phyloP scores from a whole-genome alignment of 2,329 filamentous ascomycete species.

The Exophiala mesophila region DNA sequence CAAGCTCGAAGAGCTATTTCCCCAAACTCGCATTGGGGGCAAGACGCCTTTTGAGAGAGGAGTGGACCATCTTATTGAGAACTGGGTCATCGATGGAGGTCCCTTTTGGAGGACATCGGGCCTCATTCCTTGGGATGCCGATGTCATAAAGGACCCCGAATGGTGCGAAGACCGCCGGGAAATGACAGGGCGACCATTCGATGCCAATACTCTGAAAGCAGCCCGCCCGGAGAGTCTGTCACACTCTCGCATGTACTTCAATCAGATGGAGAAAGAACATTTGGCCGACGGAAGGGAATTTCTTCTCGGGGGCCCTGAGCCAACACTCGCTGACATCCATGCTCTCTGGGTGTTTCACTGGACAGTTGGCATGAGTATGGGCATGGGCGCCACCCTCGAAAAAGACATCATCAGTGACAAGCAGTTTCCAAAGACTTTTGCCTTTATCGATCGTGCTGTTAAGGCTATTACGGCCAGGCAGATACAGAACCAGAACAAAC shows the following conservation, averaged over 20 bases:
- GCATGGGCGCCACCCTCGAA: slow-evolving; percentile 51
- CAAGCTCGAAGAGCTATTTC: slow-evolving; percentile 57
- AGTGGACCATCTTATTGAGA: slow-evolving; percentile 52
- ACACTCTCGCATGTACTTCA: slow-evolving; percentile 52
- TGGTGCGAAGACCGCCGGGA: slow-evolving; percentile 54
- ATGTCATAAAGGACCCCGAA: slow-evolving; percentile 50
- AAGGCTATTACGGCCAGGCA: slow-evolving; percentile 41
- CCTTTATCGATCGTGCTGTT: slow-evolving; percentile 60
- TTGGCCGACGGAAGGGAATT: slow-evolving; percentile 62
- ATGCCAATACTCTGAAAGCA: slow-evolving; percentile 33
- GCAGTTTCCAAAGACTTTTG: slow-evolving; percentile 55
- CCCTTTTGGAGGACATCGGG: slow-evolving; percentile 52
- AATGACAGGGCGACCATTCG: slow-evolving; percentile 10
- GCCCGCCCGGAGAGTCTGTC: slow-evolving; percentile 52
- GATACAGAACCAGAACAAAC: slow-evolving; percentile 33
- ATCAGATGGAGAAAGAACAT: slow-evolving; percentile 56
- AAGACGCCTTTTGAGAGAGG: slow-evolving; percentile 39
- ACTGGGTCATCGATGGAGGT: slow-evolving; percentile 51
- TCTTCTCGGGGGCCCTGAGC: slow-evolving; percentile 50
- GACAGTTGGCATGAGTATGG: slow-evolving; percentile 48
- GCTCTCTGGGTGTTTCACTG: slow-evolving; percentile 64
- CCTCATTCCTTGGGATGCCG: slow-evolving; percentile 53
- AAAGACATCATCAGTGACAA: slow-evolving; percentile 46
- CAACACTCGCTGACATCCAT: slow-evolving; percentile 62
- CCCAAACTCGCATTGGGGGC: slow-evolving; percentile 37